These are phyloP conservation scores for Syncephalis fuscata DNA, from an alignment of 371 early-diverging fungal genomes.

Conservation along the genomic window DNA sequence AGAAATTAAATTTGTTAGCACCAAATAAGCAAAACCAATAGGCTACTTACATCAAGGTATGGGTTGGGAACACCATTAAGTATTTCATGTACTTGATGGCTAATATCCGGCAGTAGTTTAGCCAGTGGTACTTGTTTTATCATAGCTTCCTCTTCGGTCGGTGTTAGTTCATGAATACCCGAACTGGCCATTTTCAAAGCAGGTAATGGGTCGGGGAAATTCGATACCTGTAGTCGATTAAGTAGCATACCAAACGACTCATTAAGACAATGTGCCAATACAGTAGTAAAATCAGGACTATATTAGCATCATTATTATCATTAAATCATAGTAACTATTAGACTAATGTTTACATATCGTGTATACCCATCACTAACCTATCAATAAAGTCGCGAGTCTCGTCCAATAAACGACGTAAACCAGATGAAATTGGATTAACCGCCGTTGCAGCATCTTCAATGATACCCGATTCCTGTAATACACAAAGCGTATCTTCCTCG, in stretches of 20 bases:
- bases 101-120: constrained; percentile 54
- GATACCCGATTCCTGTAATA: constrained; percentile 28
- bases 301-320: too few relatives aligned
- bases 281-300: constrained; percentile 40
- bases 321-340: not conserved
- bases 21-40: too few relatives aligned
- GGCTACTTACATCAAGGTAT: constrained; percentile 43
- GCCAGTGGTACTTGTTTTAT: constrained; percentile 36
- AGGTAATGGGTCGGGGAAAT: not conserved
- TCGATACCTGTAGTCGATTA: constrained; percentile 5
- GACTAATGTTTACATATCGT: not conserved
- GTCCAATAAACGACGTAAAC: constrained; percentile 43
- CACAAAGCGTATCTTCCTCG: constrained; percentile 32
- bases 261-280: constrained; percentile 29
- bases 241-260: constrained; percentile 36
- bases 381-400: constrained; percentile 72
- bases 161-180: not conserved
- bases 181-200: not conserved
- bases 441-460: constrained; percentile 11
- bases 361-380: constrained; percentile 20
- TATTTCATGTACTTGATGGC: constrained; percentile 57
- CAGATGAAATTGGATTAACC: not conserved
- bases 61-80: constrained; percentile 69
- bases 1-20: not conserved
- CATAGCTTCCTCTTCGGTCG: constrained; percentile 6